phyloP scores from a whole-genome alignment of 257 asterid species.

The Rhazya stricta region DNA sequence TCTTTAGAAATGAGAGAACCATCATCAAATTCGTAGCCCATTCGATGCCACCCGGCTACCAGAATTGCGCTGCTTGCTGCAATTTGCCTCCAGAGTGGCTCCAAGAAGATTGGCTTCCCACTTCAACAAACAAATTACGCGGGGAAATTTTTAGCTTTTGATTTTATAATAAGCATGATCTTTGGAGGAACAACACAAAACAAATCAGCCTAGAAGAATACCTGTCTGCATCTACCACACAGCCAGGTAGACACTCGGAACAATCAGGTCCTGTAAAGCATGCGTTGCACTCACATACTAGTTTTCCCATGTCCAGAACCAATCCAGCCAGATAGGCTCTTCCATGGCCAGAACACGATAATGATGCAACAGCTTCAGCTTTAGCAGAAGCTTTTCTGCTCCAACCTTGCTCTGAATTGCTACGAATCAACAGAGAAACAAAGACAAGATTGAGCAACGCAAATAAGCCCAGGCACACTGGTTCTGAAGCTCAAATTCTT shows the following conservation, averaged over 20 bases:
- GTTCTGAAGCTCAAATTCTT: neutral
- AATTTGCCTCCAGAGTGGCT: constrained; percentile 33
- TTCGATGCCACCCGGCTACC: constrained; percentile 61
- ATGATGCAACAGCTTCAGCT: constrained; percentile 50
- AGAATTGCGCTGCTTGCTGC: constrained; percentile 53
- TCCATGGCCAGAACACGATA: constrained; percentile 62
- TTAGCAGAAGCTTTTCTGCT: constrained; percentile 46
- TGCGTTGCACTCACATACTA: constrained; percentile 40
- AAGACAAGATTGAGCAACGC: neutral
- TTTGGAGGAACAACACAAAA: neutral
- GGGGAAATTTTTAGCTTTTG: neutral
- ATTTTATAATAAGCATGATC: neutral
- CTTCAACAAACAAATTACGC: neutral
- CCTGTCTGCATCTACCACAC: constrained; percentile 51
- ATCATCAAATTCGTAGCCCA: constrained; percentile 17
- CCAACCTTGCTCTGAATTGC: constrained; percentile 37
- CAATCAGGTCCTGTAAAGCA: constrained; percentile 1
- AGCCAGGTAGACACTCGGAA: constrained; percentile 29
- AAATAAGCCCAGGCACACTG: neutral
- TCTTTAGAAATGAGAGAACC: constrained; percentile 11
- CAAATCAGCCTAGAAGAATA: neutral
- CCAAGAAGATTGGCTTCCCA: constrained; percentile 24
- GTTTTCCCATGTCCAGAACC: constrained; percentile 19
- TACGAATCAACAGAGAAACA: neutral
- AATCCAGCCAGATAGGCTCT: constrained; percentile 45